Conservation (phyloP, 2,329 filamentous ascomycete genomes). For the Podosphaera fusca region DNA sequence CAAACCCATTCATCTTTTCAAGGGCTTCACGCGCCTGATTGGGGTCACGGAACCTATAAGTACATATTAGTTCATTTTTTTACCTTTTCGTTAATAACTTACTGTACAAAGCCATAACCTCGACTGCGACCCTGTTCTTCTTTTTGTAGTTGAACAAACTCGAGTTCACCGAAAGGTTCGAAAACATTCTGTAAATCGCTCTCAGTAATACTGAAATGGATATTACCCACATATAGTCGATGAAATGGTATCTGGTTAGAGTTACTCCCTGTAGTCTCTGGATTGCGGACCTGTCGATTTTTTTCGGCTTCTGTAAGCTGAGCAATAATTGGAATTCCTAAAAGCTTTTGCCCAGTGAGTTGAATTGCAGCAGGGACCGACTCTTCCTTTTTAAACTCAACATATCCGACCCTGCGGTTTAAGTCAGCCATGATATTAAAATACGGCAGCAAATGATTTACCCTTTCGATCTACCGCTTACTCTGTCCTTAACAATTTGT, state of each 20-base stretch:
- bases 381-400: conserved; percentile 94
- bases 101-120: conserved; percentile 98
- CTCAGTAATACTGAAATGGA: conserved; percentile 98
- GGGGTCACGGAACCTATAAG: conserved; percentile 63
- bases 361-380: conserved; percentile 83
- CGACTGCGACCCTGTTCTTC: conserved; percentile 77
- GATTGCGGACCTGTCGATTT: conserved; percentile 81
- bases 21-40: conserved; percentile 80
- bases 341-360: conserved; percentile 93
- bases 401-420: conserved; percentile 66
- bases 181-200: conserved; percentile 90
- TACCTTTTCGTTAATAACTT: conserved; percentile 21
- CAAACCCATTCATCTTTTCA: conserved; percentile 98
- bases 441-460: conserved; percentile 23
- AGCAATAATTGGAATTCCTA: conserved; percentile 96
- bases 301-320: conserved; percentile 98
- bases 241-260: conserved; percentile 85
- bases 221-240: conserved; percentile 94
- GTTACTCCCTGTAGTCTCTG: conserved; percentile 42
- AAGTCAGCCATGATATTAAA: conserved; percentile 18
- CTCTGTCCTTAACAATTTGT: conserved; percentile 94
- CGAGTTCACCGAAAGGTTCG: conserved; percentile 89
- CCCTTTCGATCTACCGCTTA: conserved; percentile 95
- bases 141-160: conserved; percentile 93
- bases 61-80: not conserved